Conservation (phyloP, 1,284 basidiomycete genomes). For the Pseudozyma flocculosa region DNA sequence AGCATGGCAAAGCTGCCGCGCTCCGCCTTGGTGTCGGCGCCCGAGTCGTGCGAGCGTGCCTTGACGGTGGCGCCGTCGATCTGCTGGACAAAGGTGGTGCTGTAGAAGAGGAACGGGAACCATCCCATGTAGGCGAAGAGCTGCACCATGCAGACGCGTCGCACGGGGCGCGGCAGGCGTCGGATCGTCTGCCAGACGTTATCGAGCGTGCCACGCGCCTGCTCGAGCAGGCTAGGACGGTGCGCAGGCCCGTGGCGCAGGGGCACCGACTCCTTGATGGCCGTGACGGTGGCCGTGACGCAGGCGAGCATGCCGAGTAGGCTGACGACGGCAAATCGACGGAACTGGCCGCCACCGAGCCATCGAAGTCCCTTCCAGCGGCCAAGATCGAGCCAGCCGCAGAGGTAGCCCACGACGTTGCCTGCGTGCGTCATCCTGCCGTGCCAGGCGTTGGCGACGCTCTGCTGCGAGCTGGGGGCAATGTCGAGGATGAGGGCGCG, state of each 20-base stretch:
- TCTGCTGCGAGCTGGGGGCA: slow-evolving; percentile 81
- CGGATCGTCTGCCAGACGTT: slow-evolving; percentile 42
- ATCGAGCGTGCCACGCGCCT: slow-evolving; percentile 7
- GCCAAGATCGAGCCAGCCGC: slow-evolving; percentile 81
- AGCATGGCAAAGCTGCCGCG: slow-evolving; percentile 52
- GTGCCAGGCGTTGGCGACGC: slow-evolving; percentile 95
- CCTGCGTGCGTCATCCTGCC: slow-evolving; percentile 64
- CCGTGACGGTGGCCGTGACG: slow-evolving; percentile 82
- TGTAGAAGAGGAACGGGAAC: slow-evolving; percentile 57
- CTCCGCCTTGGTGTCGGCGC: slow-evolving; percentile 35
- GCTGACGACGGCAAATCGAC: slow-evolving; percentile 87
- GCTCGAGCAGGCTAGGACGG: slow-evolving; percentile 3
- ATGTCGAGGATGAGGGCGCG: slow-evolving; percentile 88
- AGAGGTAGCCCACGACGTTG: slow-evolving; percentile 52
- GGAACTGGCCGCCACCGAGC: slow-evolving; percentile 90
- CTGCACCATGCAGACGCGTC: slow-evolving; percentile 72
- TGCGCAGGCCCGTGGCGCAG: background rate
- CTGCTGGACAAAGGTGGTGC: slow-evolving; percentile 87
- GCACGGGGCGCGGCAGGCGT: slow-evolving; percentile 49
- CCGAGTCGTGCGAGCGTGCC: slow-evolving; percentile 59
- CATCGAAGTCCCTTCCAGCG: slow-evolving; percentile 72
- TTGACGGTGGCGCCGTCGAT: slow-evolving; percentile 75
- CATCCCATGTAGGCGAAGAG: slow-evolving; percentile 90
- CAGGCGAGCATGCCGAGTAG: slow-evolving; percentile 76
- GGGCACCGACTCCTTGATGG: slow-evolving; percentile 62